phyloP scores from a whole-genome alignment of 2,329 filamentous ascomycete species.

The Aspergillus fructus region DNA sequence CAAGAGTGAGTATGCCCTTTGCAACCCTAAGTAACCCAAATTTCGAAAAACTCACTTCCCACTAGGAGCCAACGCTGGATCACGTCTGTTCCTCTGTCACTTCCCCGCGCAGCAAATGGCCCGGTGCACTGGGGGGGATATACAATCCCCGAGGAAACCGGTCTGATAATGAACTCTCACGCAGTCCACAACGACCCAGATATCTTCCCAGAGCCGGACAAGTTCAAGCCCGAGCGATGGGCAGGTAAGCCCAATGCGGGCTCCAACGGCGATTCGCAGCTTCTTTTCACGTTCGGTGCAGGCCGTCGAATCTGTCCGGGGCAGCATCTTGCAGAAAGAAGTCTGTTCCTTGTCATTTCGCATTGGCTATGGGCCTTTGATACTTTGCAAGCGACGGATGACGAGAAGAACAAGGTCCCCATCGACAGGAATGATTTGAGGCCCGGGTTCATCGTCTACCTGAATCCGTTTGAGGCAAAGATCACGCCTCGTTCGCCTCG shows the following conservation, averaged over 20 bases:
- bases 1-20: too few relatives aligned
- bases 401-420: background rate
- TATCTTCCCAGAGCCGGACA: background rate
- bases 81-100: too few relatives aligned
- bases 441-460: background rate
- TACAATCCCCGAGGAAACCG: background rate
- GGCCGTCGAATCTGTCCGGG: too few relatives aligned
- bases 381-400: background rate
- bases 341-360: background rate
- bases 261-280: too few relatives aligned
- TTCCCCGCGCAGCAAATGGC: too few relatives aligned
- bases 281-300: too few relatives aligned
- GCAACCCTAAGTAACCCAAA: too few relatives aligned
- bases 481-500: too few relatives aligned
- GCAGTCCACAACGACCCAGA: background rate
- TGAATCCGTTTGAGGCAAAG: background rate
- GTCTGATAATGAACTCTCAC: background rate
- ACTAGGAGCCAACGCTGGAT: too few relatives aligned
- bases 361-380: background rate
- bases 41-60: too few relatives aligned
- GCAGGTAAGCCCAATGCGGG: background rate
- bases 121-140: background rate
- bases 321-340: too few relatives aligned
- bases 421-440: background rate
- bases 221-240: background rate